Base-by-base conservation (phyloP, 345 rosid genomes). In the Theobroma cacao region DNA sequence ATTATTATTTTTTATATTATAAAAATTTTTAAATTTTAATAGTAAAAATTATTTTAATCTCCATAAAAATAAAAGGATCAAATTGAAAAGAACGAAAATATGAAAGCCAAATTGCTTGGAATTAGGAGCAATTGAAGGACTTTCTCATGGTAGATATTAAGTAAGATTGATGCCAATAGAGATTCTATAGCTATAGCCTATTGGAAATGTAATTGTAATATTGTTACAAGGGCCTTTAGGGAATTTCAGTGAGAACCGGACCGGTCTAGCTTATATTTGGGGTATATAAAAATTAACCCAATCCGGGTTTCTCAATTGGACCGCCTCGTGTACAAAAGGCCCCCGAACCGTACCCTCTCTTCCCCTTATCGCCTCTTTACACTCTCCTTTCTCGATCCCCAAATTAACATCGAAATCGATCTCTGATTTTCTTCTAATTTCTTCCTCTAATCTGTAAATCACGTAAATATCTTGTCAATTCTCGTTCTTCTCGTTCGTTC, bases 401-500 rank as follows among this genome's bases (percentile, higher is more conserved):
- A 31, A 71, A 71, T 71, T 20, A 11, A 71, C 17, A 30, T 0
- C 17, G 1, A 18, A 50, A 18, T 50, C 36, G 20, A 71, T 71
- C 75, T 18, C 59, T 8, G 43, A 69, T 71, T 71, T 71, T 50
- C 7, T 31, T 20, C 43, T 11, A 10, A 28, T 48, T 71, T 71
- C 43, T 71, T 71, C 43, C 1, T 71, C 26, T 20, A 50, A 71
- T 71, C 61, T 20, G 41, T 50, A 50, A 71, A 71, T 47, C 36
- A 20, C 1, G 8, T 18, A 14, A 2, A 18, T 24, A 45, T 24
- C 17, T 50, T 4, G 65, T 70, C 30, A 18, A 74, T 84, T 81
- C 75, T 33, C 1, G 76, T 40, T 34, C 0, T 80, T 30, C 34
- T 33, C 76, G 80, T 28, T 77, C 47, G 40, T 52, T 78, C 26